A percentile compares a stretch with the other conserved stretches of the same genome.
Evolutionary conservation across 352 stramenopile species (phyloP).

Genomic region (Aphanomyces euteiches): DNA sequence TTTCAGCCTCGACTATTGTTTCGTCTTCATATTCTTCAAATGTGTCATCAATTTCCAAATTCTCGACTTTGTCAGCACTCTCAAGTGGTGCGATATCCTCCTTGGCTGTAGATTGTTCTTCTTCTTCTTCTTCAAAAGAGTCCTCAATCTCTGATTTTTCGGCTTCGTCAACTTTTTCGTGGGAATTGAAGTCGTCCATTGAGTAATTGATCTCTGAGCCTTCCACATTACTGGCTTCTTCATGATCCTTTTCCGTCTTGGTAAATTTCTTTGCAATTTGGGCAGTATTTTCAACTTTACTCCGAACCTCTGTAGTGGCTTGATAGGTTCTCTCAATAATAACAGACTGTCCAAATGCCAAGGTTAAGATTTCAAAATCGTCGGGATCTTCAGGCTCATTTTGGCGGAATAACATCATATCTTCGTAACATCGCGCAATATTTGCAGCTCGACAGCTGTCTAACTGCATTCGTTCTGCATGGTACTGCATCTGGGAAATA

Average conservation of each 20-base stretch:
- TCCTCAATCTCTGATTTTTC: not conserved
- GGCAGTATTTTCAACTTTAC: not conserved
- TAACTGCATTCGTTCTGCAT: conserved; percentile 11
- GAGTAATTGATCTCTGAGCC: not conserved
- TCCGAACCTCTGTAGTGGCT: not conserved
- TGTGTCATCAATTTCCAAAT: conserved; percentile 39
- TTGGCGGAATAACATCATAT: conserved; percentile 24
- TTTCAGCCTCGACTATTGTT: not conserved
- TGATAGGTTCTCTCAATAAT: not conserved
- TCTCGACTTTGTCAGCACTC: conserved; percentile 47
- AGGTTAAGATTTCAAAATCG: conserved; percentile 12
- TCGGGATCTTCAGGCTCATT: conserved; percentile 13
- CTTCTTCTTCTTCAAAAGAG: not conserved
- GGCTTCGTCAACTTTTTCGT: not conserved
- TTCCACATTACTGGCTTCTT: not conserved
- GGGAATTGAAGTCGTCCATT: conserved; percentile 2
- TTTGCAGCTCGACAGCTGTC: conserved; percentile 24
- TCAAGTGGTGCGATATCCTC: conserved; percentile 40
- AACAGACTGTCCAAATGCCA: conserved; percentile 11
- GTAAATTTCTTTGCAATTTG: not conserved
- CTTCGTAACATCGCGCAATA: conserved; percentile 22
- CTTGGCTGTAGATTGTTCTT: not conserved
- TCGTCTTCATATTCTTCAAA: not conserved
- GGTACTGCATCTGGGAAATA: conserved; percentile 16
- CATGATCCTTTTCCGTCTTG: no score